Conservation (phyloP, 2,329 filamentous ascomycete species). For the Whalleya microplaca region DNA sequence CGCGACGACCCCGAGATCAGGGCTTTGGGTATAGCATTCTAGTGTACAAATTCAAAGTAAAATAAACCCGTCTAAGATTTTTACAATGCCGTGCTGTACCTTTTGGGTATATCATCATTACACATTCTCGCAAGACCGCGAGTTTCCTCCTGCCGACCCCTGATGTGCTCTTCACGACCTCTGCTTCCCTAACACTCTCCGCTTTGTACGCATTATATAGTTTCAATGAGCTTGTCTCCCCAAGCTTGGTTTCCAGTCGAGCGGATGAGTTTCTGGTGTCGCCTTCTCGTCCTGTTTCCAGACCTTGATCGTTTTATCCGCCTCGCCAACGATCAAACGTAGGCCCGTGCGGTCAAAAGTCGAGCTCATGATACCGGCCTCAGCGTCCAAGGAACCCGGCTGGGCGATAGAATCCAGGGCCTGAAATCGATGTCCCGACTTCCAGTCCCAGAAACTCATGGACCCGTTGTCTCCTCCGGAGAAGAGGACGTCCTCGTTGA, state of each 20-base stretch:
- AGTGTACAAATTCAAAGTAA: conserved; percentile 18
- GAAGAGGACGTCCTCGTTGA: conserved; percentile 94
- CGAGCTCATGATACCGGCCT: conserved; percentile 92
- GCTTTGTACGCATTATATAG: neutral
- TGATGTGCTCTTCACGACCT: neutral
- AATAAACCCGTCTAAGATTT: neutral
- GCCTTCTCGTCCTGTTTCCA: conserved; percentile 95
- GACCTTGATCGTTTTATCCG: conserved; percentile 98
- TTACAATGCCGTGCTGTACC: neutral
- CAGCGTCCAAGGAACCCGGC: conserved; percentile 90
- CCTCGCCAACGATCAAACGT: conserved; percentile 89
- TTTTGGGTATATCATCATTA: neutral
- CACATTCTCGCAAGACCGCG: neutral
- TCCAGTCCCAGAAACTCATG: conserved; percentile 99
- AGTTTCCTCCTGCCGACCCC: neutral
- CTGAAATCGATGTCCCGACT: conserved; percentile 91
- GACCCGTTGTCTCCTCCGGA: conserved; percentile 95
- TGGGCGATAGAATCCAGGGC: conserved; percentile 88
- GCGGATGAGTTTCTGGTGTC: conserved; percentile 86
- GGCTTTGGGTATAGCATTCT: conserved; percentile 67
- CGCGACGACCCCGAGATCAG: conserved; percentile 87
- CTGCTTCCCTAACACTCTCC: neutral
- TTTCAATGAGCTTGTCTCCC: conserved; percentile 73
- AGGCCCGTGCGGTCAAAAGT: conserved; percentile 90
- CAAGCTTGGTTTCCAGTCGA: conserved; percentile 88